Percentiles rank a stretch among this genome's conserved stretches.
Evolutionary conservation across 345 rosid genomes (phyloP).

Genomic region (Eucalyptus decipiens): DNA sequence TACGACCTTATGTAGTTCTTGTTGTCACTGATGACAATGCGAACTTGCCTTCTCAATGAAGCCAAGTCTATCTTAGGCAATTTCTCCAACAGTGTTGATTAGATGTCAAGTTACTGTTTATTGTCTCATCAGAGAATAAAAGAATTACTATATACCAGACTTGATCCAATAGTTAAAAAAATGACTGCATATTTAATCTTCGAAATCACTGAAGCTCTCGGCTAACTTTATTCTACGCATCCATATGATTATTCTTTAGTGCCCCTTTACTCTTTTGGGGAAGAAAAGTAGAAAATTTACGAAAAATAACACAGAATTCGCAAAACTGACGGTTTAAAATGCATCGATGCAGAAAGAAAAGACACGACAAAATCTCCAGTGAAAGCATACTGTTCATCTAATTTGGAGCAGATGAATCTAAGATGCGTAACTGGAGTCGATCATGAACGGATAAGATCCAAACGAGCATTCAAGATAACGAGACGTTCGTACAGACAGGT

Average conservation of each 20-base stretch:
- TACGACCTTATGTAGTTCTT: not conserved
- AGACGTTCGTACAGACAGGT: not conserved
- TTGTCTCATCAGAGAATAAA: not conserved
- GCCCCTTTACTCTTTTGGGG: not conserved
- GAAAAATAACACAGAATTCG: not conserved
- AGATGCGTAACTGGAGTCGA: not conserved
- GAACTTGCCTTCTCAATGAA: not conserved
- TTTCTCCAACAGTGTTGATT: not conserved
- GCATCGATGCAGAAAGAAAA: not conserved
- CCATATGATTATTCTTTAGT: not conserved
- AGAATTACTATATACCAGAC: fast-evolving
- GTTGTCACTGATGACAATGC: not conserved
- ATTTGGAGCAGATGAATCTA: not conserved
- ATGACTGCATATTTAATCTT: not conserved
- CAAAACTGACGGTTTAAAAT: not conserved
- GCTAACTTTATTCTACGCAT: not conserved
- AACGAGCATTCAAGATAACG: not conserved
- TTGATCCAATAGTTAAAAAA: not conserved
- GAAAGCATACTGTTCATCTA: not conserved
- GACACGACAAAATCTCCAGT: not conserved
- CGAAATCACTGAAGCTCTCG: not conserved
- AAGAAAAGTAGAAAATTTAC: not conserved
- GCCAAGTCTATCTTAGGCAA: not conserved
- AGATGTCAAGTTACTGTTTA: not conserved
- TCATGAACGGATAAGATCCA: not conserved